Percentiles rank a stretch among this genome's conserved stretches.
phyloP scores from a whole-genome alignment of 768 basidiomycete genomes.

The Trametes cubensis region DNA sequence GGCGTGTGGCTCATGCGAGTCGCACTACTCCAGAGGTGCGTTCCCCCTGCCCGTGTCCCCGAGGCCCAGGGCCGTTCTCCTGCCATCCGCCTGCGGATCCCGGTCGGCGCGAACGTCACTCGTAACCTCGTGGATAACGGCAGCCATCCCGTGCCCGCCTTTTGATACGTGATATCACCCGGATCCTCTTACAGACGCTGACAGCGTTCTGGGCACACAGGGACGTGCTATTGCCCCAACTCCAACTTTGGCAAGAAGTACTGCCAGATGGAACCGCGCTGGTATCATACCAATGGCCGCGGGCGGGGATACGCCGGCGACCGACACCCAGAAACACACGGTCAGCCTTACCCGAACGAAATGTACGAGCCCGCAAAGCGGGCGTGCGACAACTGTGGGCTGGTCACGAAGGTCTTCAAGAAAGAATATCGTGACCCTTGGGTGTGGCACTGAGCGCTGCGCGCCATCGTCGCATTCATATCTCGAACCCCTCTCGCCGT shows the following conservation, averaged over 20 bases:
- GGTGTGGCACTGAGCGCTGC: conserved; percentile 21
- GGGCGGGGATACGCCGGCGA: conserved; percentile 37
- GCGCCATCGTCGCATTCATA: not conserved
- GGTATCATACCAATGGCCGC: conserved; percentile 36
- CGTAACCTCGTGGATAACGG: conserved; percentile 7
- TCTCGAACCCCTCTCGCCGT: not conserved
- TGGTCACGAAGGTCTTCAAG: conserved; percentile 26
- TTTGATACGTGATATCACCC: conserved; percentile 6
- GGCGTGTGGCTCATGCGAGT: conserved; percentile 39
- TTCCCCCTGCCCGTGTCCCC: not conserved
- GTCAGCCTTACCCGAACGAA: conserved; percentile 27
- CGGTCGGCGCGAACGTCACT: not conserved
- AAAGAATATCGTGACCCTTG: conserved; percentile 25
- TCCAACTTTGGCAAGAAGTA: conserved; percentile 40
- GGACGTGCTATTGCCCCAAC: conserved; percentile 40
- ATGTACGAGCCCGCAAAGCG: conserved; percentile 34
- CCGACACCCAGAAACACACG: conserved; percentile 37
- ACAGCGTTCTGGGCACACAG: conserved; percentile 22
- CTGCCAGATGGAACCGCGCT: conserved; percentile 35
- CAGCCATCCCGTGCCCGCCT: not conserved
- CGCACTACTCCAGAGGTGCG: conserved; percentile 34
- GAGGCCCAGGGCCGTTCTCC: conserved; percentile 4
- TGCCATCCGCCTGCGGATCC: conserved; percentile 6
- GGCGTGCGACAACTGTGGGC: conserved; percentile 39
- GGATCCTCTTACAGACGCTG: conserved; percentile 13